Percentiles rank a stretch among this genome's conserved stretches.
phyloP scores from a whole-genome alignment of 305 asterid species.

The Caryopteris hybrid region DNA sequence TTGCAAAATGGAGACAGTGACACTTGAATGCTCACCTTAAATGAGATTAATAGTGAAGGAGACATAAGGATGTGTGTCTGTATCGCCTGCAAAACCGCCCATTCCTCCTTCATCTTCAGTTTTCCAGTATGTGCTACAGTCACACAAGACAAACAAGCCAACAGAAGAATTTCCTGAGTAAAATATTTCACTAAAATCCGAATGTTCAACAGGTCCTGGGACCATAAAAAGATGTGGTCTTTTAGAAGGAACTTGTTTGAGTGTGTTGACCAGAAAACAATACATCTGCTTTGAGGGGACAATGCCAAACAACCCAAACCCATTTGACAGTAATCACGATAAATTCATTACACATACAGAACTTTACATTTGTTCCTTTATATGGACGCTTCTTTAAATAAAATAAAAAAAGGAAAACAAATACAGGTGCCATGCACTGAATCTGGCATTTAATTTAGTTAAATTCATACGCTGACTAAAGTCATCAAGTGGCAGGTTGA shows the following conservation, averaged over 20 bases:
- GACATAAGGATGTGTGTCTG: constrained; percentile 72
- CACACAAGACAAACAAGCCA: constrained; percentile 12
- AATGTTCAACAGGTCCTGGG: not conserved
- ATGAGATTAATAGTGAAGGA: constrained; percentile 76
- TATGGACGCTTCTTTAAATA: not conserved
- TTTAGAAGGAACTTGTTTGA: constrained; percentile 9
- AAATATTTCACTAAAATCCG: not conserved
- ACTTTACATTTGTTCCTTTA: constrained; percentile 2
- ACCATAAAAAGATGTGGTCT: constrained; percentile 28
- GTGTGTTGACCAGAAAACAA: constrained; percentile 15
- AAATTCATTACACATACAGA: constrained; percentile 10
- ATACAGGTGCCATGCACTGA: constrained; percentile 8
- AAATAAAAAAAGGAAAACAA: not conserved
- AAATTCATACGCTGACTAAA: not conserved
- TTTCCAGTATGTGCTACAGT: constrained; percentile 72
- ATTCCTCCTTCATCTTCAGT: constrained; percentile 64
- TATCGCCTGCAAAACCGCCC: constrained; percentile 57
- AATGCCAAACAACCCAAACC: not conserved
- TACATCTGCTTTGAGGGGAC: constrained; percentile 17
- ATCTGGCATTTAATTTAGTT: not conserved
- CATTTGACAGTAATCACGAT: constrained; percentile 15
- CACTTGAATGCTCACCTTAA: constrained; percentile 29
- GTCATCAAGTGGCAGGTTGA: constrained; percentile 12
- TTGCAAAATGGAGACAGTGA: constrained; percentile 20
- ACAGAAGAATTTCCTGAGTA: not conserved